These are phyloP conservation scores for Aspergillus pseudoterreus DNA, from an alignment of 2,329 filamentous ascomycete species.

Conservation along the genomic window DNA sequence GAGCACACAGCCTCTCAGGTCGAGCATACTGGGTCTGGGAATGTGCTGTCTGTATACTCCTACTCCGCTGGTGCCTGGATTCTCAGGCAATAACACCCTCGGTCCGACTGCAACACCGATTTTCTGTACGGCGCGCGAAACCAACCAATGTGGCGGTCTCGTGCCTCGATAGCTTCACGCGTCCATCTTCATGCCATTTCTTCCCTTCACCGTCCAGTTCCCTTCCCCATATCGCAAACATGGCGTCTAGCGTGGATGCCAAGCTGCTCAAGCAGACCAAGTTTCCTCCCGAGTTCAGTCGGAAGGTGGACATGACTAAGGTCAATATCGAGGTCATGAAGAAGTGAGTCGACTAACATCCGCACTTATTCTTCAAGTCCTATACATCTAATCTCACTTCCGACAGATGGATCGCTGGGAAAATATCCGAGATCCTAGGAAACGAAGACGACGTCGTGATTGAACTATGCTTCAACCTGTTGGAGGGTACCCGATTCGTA, in stretches of 20 bases:
- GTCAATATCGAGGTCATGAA: constrained; percentile 98
- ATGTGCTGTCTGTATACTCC: too few relatives aligned
- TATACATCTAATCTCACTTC: constrained; percentile 6
- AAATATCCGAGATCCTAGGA: constrained; percentile 82
- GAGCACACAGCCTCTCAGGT: not conserved
- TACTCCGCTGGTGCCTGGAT: not conserved
- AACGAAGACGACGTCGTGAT: constrained; percentile 95
- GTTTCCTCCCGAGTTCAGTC: constrained; percentile 87
- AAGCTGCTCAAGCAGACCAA: constrained; percentile 89
- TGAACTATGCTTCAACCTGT: constrained; percentile 68
- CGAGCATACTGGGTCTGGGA: too few relatives aligned
- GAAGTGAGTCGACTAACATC: constrained; percentile 60
- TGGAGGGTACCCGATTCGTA: constrained; percentile 74
- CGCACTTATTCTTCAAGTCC: not conserved
- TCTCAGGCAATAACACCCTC: not conserved
- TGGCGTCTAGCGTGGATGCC: constrained; percentile 82
- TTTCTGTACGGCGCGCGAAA: not conserved
- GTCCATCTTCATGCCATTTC: not conserved
- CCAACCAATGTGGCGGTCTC: constrained; percentile 10
- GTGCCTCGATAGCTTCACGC: constrained; percentile 7
- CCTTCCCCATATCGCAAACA: constrained; percentile 44
- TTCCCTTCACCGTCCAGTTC: not conserved
- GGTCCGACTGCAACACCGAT: constrained; percentile 12
- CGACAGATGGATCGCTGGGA: constrained; percentile 86
- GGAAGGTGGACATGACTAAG: constrained; percentile 96